Evolutionary conservation across 371 early-diverging fungal genomes (phyloP).

Genomic region (Mucor indicus): DNA sequence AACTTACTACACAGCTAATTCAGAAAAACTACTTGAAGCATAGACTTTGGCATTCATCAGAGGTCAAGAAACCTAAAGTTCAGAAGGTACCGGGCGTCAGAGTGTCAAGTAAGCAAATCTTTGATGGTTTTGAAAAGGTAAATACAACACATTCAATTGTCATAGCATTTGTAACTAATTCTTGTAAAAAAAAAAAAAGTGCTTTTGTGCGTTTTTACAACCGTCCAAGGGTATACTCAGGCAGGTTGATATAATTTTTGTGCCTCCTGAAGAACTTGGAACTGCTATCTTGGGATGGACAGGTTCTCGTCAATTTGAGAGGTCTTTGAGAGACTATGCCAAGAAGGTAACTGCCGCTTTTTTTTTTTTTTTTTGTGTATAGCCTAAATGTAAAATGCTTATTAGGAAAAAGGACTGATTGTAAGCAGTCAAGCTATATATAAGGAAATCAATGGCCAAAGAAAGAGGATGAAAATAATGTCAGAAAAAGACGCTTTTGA

Average conservation of each 20-base stretch:
- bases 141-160: neutral
- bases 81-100: neutral
- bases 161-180: neutral
- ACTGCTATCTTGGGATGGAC: slow-evolving; percentile 53
- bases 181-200: slow-evolving; percentile 12
- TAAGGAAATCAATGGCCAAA: neutral
- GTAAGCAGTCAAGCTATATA: neutral
- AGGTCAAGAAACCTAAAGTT: neutral
- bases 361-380: too few relatives aligned
- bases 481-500: neutral
- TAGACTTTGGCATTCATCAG: slow-evolving; percentile 5
- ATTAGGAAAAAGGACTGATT: neutral
- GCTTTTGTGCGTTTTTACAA: slow-evolving; percentile 45
- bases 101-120: neutral
- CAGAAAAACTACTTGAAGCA: slow-evolving; percentile 19
- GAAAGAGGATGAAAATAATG: neutral
- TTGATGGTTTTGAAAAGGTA: slow-evolving; percentile 33
- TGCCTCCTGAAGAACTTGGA: slow-evolving; percentile 15
- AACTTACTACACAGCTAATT: slow-evolving; percentile 20
- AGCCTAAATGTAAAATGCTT: neutral
- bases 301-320: slow-evolving; percentile 45
- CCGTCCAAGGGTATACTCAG: slow-evolving; percentile 39
- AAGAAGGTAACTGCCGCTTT: slow-evolving; percentile 17
- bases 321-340: slow-evolving; percentile 34
- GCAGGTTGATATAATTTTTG: slow-evolving; percentile 52